These are phyloP conservation scores for Choanephora cucurbitarum DNA, from an alignment of 371 early-diverging fungal genomes.

Conservation along the genomic window DNA sequence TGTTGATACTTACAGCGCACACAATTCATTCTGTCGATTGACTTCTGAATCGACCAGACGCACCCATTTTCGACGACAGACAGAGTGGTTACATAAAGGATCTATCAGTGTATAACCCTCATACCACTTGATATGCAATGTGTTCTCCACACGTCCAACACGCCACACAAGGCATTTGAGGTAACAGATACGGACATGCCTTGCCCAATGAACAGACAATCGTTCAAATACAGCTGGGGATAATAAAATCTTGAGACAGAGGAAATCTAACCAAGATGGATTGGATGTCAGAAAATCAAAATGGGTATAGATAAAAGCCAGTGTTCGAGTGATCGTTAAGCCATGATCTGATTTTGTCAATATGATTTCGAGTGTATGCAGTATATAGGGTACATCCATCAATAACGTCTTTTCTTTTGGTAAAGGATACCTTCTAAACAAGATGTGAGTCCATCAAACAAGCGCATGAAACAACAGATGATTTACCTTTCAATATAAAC, in stretches of 20 bases:
- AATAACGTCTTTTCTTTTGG: conserved; percentile 21
- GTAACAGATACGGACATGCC: conserved; percentile 55
- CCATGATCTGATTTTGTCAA: conserved; percentile 53
- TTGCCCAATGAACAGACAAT: conserved; percentile 58
- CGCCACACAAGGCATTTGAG: conserved; percentile 56
- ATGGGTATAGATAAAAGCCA: conserved; percentile 56
- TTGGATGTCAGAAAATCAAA: conserved; percentile 53
- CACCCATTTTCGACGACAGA: conserved; percentile 13
- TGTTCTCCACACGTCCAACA: conserved; percentile 37
- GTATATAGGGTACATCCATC: conserved; percentile 50
- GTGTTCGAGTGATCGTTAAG: conserved; percentile 49
- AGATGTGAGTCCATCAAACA: too few species aligned
- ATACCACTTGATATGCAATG: conserved; percentile 15
- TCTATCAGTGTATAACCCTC: not conserved
- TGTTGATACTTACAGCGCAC: conserved; percentile 17
- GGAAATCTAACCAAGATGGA: conserved; percentile 35
- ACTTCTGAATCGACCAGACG: not conserved
- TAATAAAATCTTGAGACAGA: conserved; percentile 47
- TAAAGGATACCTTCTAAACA: not conserved
- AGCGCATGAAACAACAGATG: too few species aligned
- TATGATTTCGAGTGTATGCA: conserved; percentile 46
- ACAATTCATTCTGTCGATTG: not conserved
- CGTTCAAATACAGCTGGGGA: conserved; percentile 50
- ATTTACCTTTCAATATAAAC: conserved; percentile 46
- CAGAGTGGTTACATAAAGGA: conserved; percentile 8